A percentile compares a stretch with the other conserved stretches of the same genome.
Evolutionary conservation across 2,329 filamentous ascomycete genomes (phyloP).

Genomic region (Aspergillus luchuensis): DNA sequence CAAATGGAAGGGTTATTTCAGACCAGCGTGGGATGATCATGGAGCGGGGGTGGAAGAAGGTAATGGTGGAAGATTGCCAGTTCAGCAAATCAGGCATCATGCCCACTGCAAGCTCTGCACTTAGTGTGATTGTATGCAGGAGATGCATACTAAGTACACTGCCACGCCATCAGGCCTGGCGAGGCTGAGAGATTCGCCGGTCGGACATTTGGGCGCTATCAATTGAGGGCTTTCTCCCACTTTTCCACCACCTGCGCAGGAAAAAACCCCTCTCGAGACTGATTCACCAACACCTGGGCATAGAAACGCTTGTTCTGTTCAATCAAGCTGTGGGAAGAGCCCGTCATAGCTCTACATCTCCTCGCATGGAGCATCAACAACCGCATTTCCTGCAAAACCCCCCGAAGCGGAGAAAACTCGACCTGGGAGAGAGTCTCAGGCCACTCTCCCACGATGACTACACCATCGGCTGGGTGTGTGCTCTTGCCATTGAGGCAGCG

Average conservation of each 20-base stretch:
- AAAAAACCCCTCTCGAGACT: background rate
- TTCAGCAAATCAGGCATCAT: background rate
- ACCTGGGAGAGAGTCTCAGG: background rate
- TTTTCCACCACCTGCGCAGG: background rate
- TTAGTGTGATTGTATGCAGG: background rate
- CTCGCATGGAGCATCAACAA: background rate
- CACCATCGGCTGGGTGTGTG: slow-evolving; percentile 20
- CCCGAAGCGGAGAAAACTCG: background rate
- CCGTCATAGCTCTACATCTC: background rate
- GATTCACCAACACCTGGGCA: too few species aligned
- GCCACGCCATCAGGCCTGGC: background rate
- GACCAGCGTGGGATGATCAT: too few species aligned
- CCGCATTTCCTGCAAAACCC: background rate
- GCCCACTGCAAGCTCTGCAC: background rate
- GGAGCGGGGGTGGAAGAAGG: too few species aligned
- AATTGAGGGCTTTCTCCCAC: background rate
- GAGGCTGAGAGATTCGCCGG: background rate
- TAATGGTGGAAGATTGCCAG: too few species aligned
- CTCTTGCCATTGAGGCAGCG: slow-evolving; percentile 15
- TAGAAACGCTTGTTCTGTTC: too few species aligned
- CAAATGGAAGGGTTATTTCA: too few species aligned
- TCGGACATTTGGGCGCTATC: background rate
- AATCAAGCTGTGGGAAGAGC: too few species aligned
- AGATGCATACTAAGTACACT: background rate
- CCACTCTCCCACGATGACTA: slow-evolving; percentile 10